Percentiles rank a stretch among this genome's conserved stretches.
phyloP scores from a whole-genome alignment of 176 grass and related monocot genomes.

The Stipa capillata region DNA sequence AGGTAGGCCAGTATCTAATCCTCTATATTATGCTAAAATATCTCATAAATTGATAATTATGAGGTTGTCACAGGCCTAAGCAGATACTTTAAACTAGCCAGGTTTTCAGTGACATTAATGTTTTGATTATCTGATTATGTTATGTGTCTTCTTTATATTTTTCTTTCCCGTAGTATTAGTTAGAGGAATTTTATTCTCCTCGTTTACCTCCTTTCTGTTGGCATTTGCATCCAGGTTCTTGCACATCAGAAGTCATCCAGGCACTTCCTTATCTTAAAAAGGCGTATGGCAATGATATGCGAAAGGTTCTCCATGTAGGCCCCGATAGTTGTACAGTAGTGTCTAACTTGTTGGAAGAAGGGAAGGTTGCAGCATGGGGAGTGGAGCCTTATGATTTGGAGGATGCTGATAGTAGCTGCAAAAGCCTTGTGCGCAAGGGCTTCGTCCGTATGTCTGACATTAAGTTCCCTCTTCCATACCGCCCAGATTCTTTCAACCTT shows the following conservation, averaged over 20 bases:
- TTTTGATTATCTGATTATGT: background rate
- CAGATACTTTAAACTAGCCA: background rate
- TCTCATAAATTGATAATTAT: background rate
- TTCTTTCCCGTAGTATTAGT: background rate
- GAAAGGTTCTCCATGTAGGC: slow-evolving; percentile 79
- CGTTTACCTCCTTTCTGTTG: slow-evolving; percentile 4
- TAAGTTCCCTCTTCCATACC: slow-evolving; percentile 93
- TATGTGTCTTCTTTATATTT: background rate
- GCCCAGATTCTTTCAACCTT: slow-evolving; percentile 88
- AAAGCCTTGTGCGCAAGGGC: slow-evolving; percentile 92
- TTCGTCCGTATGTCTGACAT: slow-evolving; percentile 87
- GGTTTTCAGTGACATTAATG: background rate
- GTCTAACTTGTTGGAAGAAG: slow-evolving; percentile 78
- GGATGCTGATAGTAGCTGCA: slow-evolving; percentile 85
- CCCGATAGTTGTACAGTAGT: slow-evolving; percentile 83
- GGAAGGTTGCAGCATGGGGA: slow-evolving; percentile 78
- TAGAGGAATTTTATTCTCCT: background rate
- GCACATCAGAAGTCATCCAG: slow-evolving; percentile 74
- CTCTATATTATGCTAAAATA: background rate
- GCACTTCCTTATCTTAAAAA: slow-evolving; percentile 82
- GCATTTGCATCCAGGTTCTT: slow-evolving; percentile 58
- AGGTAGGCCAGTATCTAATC: background rate
- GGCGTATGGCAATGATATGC: slow-evolving; percentile 59
- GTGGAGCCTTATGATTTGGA: slow-evolving; percentile 98
- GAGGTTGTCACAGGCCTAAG: background rate